Evolutionary conservation across 2,329 filamentous ascomycete genomes (phyloP).

Genomic region (Cytospora piceicola): DNA sequence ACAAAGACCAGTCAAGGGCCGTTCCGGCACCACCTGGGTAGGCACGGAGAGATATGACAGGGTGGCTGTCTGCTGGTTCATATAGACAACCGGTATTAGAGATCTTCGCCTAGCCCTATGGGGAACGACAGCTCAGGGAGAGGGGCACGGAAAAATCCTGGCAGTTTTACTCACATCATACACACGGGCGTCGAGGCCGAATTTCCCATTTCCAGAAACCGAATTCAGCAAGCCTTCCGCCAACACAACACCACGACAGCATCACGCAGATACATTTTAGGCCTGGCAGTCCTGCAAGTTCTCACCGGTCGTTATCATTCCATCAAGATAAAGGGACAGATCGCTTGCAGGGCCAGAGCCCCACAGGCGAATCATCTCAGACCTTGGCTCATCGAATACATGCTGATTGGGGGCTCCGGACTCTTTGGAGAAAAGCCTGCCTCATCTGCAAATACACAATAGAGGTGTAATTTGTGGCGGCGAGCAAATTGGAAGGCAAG

Average conservation of each 20-base stretch:
- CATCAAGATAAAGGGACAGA: constrained; percentile 3
- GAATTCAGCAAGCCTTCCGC: background rate
- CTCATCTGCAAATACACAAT: constrained; percentile 1
- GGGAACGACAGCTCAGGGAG: background rate
- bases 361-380: constrained; percentile 22
- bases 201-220: constrained; percentile 3
- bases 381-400: constrained; percentile 15
- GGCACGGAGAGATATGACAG: background rate
- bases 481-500: constrained; percentile 26
- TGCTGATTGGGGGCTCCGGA: constrained; percentile 2
- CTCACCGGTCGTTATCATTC: constrained; percentile 12
- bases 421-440: background rate
- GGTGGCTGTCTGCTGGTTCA: constrained; percentile 3
- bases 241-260: background rate
- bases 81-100: background rate
- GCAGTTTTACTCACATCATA: constrained; percentile 3
- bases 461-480: background rate
- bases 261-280: background rate
- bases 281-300: constrained; percentile 9
- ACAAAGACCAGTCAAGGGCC: constrained; percentile 9
- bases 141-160: constrained; percentile 7
- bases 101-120: constrained; percentile 17
- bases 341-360: constrained; percentile 3
- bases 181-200: constrained; percentile 17
- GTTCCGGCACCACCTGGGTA: background rate